Conservation (phyloP, 1,284 basidiomycete species). For the Rhizopogon hawkerae region DNA sequence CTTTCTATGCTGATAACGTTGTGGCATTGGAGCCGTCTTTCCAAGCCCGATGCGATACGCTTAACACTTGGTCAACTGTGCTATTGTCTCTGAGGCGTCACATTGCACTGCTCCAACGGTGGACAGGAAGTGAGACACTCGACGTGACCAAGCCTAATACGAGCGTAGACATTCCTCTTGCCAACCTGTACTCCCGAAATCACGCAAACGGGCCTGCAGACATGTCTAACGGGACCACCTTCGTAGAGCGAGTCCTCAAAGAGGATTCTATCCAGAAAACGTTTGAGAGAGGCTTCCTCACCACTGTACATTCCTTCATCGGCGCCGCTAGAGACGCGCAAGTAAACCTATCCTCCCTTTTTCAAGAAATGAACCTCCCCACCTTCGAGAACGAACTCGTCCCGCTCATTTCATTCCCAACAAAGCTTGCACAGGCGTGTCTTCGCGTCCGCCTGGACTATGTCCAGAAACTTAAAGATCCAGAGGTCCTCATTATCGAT, state of each 20-base stretch:
- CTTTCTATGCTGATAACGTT: constrained; percentile 75
- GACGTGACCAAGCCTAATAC: constrained; percentile 77
- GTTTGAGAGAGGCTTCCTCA: constrained; percentile 90
- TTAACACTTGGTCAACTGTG: constrained; percentile 85
- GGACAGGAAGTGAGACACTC: constrained; percentile 88
- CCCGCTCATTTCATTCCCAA: constrained; percentile 91
- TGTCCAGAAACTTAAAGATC: constrained; percentile 83
- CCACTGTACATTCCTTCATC: constrained; percentile 81
- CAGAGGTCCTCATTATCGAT: constrained; percentile 86
- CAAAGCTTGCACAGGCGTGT: constrained; percentile 87
- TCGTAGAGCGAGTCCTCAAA: constrained; percentile 91
- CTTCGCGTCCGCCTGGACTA: constrained; percentile 87
- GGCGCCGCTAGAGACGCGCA: constrained; percentile 84
- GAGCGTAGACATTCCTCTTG: constrained; percentile 46
- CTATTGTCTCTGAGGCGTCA: constrained; percentile 73
- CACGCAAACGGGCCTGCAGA: constrained; percentile 30
- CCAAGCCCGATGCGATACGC: constrained; percentile 72
- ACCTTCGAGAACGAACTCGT: constrained; percentile 91
- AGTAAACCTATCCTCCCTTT: constrained; percentile 67
- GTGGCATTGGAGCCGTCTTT: constrained; percentile 59
- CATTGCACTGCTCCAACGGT: constrained; percentile 71
- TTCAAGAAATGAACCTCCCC: constrained; percentile 82
- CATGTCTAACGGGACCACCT: constrained; percentile 58
- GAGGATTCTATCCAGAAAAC: constrained; percentile 92
- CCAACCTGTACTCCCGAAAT: constrained; percentile 22